Conservation (phyloP, 2,329 filamentous ascomycete genomes). For the Parasarocladium wereldwijsianum region DNA sequence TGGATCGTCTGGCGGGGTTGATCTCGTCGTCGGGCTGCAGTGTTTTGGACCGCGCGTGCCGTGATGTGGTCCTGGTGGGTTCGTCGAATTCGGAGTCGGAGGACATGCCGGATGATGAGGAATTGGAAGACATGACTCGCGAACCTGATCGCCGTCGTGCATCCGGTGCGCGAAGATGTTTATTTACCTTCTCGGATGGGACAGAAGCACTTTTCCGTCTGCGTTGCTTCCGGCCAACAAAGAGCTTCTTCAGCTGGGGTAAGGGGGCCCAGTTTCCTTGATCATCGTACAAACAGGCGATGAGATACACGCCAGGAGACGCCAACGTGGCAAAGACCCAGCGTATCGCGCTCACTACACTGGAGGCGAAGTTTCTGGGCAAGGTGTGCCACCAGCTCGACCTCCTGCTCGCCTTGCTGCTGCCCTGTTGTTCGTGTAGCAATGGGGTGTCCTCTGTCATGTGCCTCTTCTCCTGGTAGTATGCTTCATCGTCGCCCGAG, state of each 20-base stretch:
- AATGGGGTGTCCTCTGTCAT: slow-evolving; percentile 55
- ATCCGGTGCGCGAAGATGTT: slow-evolving; percentile 10
- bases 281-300: slow-evolving; percentile 72
- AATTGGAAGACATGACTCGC: slow-evolving; percentile 10
- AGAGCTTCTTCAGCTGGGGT: slow-evolving; percentile 53
- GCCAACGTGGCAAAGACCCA: slow-evolving; percentile 67
- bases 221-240: slow-evolving; percentile 28
- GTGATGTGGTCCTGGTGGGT: slow-evolving; percentile 16
- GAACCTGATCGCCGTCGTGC: slow-evolving; percentile 10
- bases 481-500: slow-evolving; percentile 17
- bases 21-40: slow-evolving; percentile 46
- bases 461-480: slow-evolving; percentile 20
- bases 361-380: slow-evolving; percentile 55
- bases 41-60: slow-evolving; percentile 52
- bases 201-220: slow-evolving; percentile 27
- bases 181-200: no score
- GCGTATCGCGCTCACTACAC: slow-evolving; percentile 60
- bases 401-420: slow-evolving; percentile 14
- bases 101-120: slow-evolving; percentile 48
- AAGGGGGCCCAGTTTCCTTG: slow-evolving; percentile 67
- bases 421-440: slow-evolving; percentile 19
- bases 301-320: slow-evolving; percentile 67
- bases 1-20: slow-evolving; percentile 56
- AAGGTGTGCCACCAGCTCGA: slow-evolving; percentile 38
- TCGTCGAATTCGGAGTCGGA: slow-evolving; percentile 58